Percentiles rank a stretch among this genome's conserved stretches.
phyloP scores from a whole-genome alignment of 345 rosid genomes.

The Excoecaria cochinchinensis region DNA sequence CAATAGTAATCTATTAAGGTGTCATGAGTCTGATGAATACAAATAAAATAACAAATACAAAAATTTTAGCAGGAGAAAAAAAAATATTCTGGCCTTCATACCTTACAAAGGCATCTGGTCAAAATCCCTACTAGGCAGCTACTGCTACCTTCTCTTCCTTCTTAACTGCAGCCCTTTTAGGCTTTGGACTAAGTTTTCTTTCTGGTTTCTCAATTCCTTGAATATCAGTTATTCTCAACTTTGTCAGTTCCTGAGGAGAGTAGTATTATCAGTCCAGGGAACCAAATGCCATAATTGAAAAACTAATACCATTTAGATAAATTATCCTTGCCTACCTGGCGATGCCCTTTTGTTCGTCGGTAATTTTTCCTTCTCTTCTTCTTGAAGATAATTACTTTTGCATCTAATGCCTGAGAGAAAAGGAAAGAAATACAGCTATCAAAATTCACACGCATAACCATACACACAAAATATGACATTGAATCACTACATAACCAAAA shows the following conservation, averaged over 20 bases:
- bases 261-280: constrained; percentile 4
- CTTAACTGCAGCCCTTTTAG: constrained; percentile 37
- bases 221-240: constrained; percentile 87
- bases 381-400: constrained; percentile 87
- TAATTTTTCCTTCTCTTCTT: constrained; percentile 92
- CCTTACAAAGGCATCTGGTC: constrained; percentile 11
- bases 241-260: constrained; percentile 75
- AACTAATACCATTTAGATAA: constrained; percentile 13
- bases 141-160: constrained; percentile 53
- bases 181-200: constrained; percentile 33
- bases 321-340: constrained; percentile 54
- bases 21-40: constrained; percentile 4
- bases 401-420: constrained; percentile 78
- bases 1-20: neutral
- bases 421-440: neutral
- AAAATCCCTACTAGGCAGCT: constrained; percentile 43
- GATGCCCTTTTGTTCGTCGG: constrained; percentile 84
- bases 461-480: neutral
- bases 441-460: neutral
- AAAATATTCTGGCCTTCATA: constrained; percentile 20
- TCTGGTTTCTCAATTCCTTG: constrained; percentile 83
- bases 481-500: no score
- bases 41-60: constrained; percentile 20
- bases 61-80: constrained; percentile 18
- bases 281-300: neutral